A percentile compares a stretch with the other conserved stretches of the same genome.
These are phyloP conservation scores for Agapanthus africanus DNA, from an alignment of 106 monocot species.

Conservation along the genomic window DNA sequence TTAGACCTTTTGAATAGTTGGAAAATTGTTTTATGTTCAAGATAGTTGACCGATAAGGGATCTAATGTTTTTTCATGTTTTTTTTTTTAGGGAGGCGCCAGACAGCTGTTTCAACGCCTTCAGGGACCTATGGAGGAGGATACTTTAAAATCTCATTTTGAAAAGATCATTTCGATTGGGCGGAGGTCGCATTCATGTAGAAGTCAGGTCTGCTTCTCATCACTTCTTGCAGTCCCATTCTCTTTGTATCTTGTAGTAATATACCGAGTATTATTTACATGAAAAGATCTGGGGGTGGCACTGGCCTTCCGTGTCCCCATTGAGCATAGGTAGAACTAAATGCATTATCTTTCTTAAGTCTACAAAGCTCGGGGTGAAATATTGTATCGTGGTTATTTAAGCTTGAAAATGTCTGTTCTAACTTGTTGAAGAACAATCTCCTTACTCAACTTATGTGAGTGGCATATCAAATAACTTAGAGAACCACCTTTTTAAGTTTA, in stretches of 20 bases:
- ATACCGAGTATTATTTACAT: not conserved
- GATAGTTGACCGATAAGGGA: not conserved
- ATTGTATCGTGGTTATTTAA: too few species aligned
- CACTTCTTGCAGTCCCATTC: not conserved
- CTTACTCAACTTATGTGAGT: not conserved
- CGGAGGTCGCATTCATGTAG: constrained; percentile 50
- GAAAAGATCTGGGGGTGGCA: not conserved
- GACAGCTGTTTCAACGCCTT: constrained; percentile 86
- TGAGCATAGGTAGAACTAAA: not conserved
- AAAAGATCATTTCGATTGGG: constrained; percentile 77
- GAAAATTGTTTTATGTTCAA: not conserved
- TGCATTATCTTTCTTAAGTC: not conserved
- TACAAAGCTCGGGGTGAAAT: too few species aligned
- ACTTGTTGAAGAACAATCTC: not conserved
- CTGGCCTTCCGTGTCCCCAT: too few species aligned
- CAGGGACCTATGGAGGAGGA: constrained; percentile 97
- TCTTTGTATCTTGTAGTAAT: not conserved
- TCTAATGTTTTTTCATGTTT: not conserved
- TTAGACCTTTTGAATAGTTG: not conserved
- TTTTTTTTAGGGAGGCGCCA: constrained; percentile 73
- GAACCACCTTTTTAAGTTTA: not conserved
- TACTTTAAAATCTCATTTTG: constrained; percentile 78
- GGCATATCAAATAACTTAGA: not conserved
- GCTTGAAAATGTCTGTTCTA: too few species aligned
- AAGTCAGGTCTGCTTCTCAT: constrained; percentile 37